Evolutionary conservation across 2,329 filamentous ascomycete genomes (phyloP).

Genomic region (Coniochaeta sp.): DNA sequence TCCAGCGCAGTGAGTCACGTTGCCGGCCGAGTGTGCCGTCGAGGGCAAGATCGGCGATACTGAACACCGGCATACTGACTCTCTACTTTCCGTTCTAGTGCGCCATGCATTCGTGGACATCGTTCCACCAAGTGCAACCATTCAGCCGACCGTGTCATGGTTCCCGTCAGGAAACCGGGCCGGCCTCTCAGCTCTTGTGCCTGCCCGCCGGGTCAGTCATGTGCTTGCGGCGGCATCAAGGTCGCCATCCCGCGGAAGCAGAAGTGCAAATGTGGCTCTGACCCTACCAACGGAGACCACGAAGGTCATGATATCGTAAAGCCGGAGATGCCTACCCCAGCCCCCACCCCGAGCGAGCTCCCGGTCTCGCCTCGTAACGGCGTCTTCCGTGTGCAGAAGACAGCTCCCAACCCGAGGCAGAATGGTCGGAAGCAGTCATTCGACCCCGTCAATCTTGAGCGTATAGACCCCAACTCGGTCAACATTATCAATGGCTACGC

Average conservation of each 20-base stretch:
- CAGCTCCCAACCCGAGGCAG: constrained; percentile 25
- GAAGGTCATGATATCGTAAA: constrained; percentile 10
- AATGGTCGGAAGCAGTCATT: constrained; percentile 39
- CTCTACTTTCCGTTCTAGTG: constrained; percentile 33
- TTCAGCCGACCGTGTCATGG: constrained; percentile 58
- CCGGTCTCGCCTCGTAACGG: constrained; percentile 23
- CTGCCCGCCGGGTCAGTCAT: constrained; percentile 55
- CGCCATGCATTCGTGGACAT: constrained; percentile 69
- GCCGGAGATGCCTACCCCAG: constrained; percentile 12
- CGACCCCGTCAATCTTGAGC: constrained; percentile 39
- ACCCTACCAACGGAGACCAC: constrained; percentile 6
- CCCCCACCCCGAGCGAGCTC: constrained; percentile 18
- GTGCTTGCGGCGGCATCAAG: constrained; percentile 57
- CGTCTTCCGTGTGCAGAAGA: constrained; percentile 40
- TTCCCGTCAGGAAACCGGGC: constrained; percentile 66
- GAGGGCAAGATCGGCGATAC: neutral
- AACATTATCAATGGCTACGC: constrained; percentile 34
- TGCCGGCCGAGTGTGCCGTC: too few relatives aligned
- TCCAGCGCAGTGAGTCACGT: too few relatives aligned
- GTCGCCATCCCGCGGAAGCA: constrained; percentile 55
- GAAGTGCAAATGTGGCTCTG: constrained; percentile 40
- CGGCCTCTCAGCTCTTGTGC: constrained; percentile 64
- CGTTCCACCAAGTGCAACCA: constrained; percentile 71
- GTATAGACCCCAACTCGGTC: constrained; percentile 46
- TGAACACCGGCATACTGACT: neutral